Percentiles rank a stretch among this genome's conserved stretches.
Conservation (phyloP, 1,139 yeast genomes). For the Saccharomycopsis hybrid region DNA sequence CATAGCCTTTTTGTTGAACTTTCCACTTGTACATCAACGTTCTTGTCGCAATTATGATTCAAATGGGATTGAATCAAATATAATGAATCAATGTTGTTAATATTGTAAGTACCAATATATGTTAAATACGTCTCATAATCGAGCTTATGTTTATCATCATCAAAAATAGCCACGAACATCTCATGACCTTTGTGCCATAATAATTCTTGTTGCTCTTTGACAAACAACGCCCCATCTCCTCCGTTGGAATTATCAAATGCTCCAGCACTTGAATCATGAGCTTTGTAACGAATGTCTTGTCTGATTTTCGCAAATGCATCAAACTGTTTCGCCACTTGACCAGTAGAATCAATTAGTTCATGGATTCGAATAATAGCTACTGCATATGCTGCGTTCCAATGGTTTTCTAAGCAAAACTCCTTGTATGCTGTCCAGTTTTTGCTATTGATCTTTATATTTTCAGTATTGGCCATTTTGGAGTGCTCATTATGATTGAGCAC, state of each 20-base stretch:
- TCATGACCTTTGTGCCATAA: conserved; percentile 56
- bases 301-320: conserved; percentile 63
- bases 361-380: conserved; percentile 50
- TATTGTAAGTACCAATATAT: conserved; percentile 66
- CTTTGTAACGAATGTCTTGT: conserved; percentile 58
- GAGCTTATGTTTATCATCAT: conserved; percentile 29
- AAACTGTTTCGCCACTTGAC: conserved; percentile 39
- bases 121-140: conserved; percentile 50
- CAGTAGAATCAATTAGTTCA: conserved; percentile 40
- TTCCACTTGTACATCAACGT: conserved; percentile 49
- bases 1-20: conserved; percentile 30
- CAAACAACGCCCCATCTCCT: conserved; percentile 42
- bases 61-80: conserved; percentile 62
- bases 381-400: conserved; percentile 67
- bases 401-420: conserved; percentile 55
- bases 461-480: conserved; percentile 23
- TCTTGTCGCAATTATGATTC: conserved; percentile 75
- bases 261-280: conserved; percentile 53
- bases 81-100: conserved; percentile 64
- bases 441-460: conserved; percentile 38
- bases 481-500: conserved; percentile 48
- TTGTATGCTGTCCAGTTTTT: conserved; percentile 50
- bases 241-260: conserved; percentile 44
- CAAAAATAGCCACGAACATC: conserved; percentile 32
- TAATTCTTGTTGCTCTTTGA: conserved; percentile 50